These are phyloP conservation scores for Mucor sp. DNA, from an alignment of 371 early-diverging fungal genomes.

Conservation along the genomic window DNA sequence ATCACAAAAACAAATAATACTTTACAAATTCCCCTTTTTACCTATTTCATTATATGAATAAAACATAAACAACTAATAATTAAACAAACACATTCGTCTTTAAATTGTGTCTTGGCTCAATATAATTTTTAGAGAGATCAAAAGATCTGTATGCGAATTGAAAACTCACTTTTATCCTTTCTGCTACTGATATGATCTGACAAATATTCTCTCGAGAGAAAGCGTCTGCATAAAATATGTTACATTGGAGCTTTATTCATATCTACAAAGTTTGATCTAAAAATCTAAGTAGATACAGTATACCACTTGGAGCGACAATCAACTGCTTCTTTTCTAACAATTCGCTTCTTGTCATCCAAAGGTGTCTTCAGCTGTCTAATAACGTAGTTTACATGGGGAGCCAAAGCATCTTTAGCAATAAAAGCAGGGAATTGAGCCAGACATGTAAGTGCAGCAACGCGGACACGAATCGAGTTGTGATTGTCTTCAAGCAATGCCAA, in stretches of 20 bases:
- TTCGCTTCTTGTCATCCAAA: conserved; percentile 87
- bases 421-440: conserved; percentile 69
- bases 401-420: conserved; percentile 60
- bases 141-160: too few species aligned
- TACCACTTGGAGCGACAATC: conserved; percentile 87
- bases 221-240: too few species aligned
- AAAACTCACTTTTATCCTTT: too few species aligned
- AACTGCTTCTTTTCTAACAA: conserved; percentile 88
- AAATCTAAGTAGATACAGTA: conserved; percentile 2
- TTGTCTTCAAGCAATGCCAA: conserved; percentile 39
- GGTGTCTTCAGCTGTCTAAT: conserved; percentile 60
- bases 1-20: background rate
- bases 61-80: background rate
- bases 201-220: background rate
- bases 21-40: background rate
- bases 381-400: conserved; percentile 65
- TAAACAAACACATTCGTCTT: too few species aligned
- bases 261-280: background rate
- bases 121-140: too few species aligned
- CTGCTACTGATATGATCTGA: too few species aligned
- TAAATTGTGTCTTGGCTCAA: too few species aligned
- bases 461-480: conserved; percentile 50
- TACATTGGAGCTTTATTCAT: background rate
- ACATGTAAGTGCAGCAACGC: conserved; percentile 74
- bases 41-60: background rate